Conservation (phyloP, 2,329 filamentous ascomycete species). For the Claviceps sp. region DNA sequence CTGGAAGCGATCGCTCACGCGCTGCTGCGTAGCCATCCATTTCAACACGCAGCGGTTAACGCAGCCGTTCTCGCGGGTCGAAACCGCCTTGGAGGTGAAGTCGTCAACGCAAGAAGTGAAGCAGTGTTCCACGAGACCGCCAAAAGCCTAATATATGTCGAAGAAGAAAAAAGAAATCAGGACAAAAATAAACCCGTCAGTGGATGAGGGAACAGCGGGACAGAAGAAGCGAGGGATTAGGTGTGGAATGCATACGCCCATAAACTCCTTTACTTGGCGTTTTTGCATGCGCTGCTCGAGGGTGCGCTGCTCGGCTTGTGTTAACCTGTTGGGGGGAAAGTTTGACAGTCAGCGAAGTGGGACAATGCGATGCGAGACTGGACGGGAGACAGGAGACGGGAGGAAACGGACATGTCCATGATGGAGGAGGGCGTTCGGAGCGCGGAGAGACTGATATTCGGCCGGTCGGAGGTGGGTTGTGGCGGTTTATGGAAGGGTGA, state of each 20-base stretch:
- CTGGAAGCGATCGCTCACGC: slow-evolving; percentile 81
- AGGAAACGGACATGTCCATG: slow-evolving; percentile 9
- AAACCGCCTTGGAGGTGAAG: slow-evolving; percentile 94
- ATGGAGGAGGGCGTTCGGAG: background rate
- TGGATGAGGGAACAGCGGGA: background rate
- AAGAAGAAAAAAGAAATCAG: background rate
- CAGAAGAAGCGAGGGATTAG: background rate
- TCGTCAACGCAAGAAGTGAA: slow-evolving; percentile 96
- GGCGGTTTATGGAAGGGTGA: background rate
- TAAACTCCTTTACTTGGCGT: slow-evolving; percentile 98
- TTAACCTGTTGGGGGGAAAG: slow-evolving; percentile 37
- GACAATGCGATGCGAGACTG: background rate
- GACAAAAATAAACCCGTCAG: background rate
- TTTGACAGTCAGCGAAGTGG: no score
- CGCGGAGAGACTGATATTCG: background rate
- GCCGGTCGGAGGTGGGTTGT: slow-evolving; percentile 3
- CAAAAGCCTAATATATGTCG: slow-evolving; percentile 18
- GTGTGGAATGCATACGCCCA: slow-evolving; percentile 63
- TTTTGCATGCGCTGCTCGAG: slow-evolving; percentile 90
- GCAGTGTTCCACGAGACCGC: slow-evolving; percentile 58
- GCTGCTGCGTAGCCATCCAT: slow-evolving; percentile 81
- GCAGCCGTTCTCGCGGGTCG: slow-evolving; percentile 78
- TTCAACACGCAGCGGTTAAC: slow-evolving; percentile 93
- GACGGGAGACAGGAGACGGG: background rate
- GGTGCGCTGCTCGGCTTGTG: slow-evolving; percentile 72